These are phyloP conservation scores for Fonsecaea nubica DNA, from an alignment of 2,329 filamentous ascomycete species.

Conservation along the genomic window DNA sequence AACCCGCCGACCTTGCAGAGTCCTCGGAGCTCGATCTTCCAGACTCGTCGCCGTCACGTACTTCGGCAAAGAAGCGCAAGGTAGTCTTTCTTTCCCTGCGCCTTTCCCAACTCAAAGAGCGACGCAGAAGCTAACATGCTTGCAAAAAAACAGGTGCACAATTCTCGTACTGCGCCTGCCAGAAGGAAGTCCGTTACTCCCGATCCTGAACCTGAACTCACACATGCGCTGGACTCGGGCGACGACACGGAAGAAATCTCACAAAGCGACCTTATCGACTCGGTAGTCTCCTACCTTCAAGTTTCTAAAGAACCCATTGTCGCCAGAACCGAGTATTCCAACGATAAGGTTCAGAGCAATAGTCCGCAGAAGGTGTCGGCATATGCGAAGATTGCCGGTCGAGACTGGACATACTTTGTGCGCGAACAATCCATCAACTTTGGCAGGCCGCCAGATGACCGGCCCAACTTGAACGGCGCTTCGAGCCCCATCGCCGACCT, in stretches of 20 bases:
- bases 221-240: constrained; percentile 51
- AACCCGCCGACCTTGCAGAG: constrained; percentile 28
- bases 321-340: constrained; percentile 54
- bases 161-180: constrained; percentile 25
- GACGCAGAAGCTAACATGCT: constrained; percentile 15
- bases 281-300: constrained; percentile 56
- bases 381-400: constrained; percentile 59
- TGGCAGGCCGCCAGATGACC: constrained; percentile 57
- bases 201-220: constrained; percentile 47
- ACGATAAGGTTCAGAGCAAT: constrained; percentile 50
- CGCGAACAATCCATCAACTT: constrained; percentile 57
- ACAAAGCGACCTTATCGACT: constrained; percentile 54
- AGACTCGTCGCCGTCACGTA: constrained; percentile 56
- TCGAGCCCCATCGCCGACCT: constrained; percentile 56
- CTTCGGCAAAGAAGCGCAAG: constrained; percentile 58
- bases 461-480: constrained; percentile 42
- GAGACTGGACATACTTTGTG: constrained; percentile 61
- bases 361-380: constrained; percentile 53
- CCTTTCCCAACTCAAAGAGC: neutral
- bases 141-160: constrained; percentile 29
- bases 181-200: constrained; percentile 39
- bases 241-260: constrained; percentile 51
- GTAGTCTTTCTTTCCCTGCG: constrained; percentile 42
- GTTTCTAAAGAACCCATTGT: constrained; percentile 53
- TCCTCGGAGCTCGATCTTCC: constrained; percentile 53